Percentiles rank a stretch among this genome's conserved stretches.
phyloP scores from a whole-genome alignment of 345 rosid genomes.

The Eucalyptus albens region DNA sequence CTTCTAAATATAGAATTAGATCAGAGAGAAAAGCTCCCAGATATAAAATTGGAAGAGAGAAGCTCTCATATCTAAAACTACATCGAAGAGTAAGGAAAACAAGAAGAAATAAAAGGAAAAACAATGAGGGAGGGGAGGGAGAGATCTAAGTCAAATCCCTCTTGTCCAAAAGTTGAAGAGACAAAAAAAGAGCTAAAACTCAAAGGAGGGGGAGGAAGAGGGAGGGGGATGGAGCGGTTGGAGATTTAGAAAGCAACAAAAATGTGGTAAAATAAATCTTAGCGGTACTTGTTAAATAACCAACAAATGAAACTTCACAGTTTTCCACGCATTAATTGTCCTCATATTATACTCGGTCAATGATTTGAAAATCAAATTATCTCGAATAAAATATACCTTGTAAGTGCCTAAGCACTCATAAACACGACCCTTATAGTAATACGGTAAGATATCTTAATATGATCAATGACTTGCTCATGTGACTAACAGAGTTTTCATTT shows the following conservation, averaged over 20 bases:
- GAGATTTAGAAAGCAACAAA: too few species aligned
- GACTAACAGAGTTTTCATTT: neutral
- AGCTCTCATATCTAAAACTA: too few species aligned
- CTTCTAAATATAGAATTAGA: too few species aligned
- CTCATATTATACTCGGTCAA: neutral
- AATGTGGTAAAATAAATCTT: neutral
- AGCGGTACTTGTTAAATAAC: neutral
- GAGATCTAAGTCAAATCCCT: too few species aligned
- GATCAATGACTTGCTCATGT: neutral
- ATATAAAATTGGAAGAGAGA: too few species aligned
- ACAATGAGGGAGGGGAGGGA: too few species aligned
- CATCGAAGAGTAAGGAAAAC: too few species aligned
- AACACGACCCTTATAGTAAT: neutral
- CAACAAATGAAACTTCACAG: neutral
- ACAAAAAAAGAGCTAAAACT: too few species aligned
- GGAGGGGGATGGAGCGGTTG: too few species aligned
- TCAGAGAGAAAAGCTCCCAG: fast-evolving
- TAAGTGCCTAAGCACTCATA: neutral
- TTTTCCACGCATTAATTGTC: neutral
- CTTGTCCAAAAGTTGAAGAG: too few species aligned
- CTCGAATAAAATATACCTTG: neutral
- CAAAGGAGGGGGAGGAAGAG: too few species aligned
- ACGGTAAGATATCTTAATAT: neutral
- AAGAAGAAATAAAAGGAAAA: too few species aligned
- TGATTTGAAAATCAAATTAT: neutral